Conservation (phyloP, 148 eudicot species). For the Polygonum aviculare region DNA sequence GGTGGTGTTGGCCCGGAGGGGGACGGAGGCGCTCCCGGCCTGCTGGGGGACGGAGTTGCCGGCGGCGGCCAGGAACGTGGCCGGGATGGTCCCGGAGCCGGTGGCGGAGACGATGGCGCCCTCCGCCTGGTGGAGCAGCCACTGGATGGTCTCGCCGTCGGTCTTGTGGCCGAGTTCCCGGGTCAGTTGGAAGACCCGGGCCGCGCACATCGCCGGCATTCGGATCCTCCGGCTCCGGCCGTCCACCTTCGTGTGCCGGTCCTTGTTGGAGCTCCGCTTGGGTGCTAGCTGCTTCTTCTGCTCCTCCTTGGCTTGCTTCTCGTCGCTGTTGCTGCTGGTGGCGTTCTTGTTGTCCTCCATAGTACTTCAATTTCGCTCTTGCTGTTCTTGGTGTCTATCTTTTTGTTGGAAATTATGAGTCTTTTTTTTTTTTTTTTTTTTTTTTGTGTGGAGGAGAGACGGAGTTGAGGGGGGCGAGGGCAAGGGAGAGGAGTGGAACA, state of each 20-base stretch:
- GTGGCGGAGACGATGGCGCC: neutral
- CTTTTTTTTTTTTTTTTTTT: neutral
- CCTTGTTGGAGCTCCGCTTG: neutral
- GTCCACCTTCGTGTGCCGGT: constrained; percentile 1
- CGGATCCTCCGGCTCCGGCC: constrained; percentile 7
- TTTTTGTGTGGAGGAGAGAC: neutral
- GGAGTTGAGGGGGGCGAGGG: too few species aligned
- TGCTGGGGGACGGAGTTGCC: constrained; percentile 32
- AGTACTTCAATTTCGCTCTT: neutral
- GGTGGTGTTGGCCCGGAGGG: constrained; percentile 19
- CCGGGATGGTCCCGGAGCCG: constrained; percentile 10
- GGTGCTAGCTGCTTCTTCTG: constrained; percentile 2
- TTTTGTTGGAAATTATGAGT: neutral
- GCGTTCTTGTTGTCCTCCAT: constrained; percentile 4
- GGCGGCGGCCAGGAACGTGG: constrained; percentile 35
- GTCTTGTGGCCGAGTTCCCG: constrained; percentile 3
- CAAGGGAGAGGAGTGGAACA: neutral
- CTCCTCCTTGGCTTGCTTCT: neutral
- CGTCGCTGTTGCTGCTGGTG: neutral
- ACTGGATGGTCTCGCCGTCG: constrained; percentile 5
- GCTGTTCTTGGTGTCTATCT: neutral
- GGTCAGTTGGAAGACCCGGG: constrained; percentile 5
- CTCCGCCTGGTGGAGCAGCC: constrained; percentile 2
- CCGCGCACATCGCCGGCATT: constrained; percentile 3
- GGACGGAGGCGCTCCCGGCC: constrained; percentile 22